phyloP scores from a whole-genome alignment of 768 basidiomycete genomes.

The Russula olivacea region DNA sequence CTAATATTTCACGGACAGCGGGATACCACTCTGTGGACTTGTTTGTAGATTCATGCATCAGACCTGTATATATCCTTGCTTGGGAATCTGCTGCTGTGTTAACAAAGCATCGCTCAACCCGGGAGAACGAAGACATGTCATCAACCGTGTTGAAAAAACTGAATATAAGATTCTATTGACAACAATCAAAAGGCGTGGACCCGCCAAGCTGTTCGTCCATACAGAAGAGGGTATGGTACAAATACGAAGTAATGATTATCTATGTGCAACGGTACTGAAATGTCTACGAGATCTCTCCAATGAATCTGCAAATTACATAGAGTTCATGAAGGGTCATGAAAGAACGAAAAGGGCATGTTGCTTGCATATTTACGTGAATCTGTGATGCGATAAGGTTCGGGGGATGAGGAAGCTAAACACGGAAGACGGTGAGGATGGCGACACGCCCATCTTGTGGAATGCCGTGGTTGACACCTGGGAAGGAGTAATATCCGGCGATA shows the following conservation, averaged over 20 bases:
- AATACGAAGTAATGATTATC: neutral
- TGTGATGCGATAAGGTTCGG: neutral
- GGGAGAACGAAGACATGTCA: neutral
- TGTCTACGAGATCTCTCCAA: neutral
- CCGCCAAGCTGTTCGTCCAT: neutral
- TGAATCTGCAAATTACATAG: neutral
- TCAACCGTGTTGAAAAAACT: neutral
- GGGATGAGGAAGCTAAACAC: conserved; percentile 31
- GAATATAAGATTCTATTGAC: neutral
- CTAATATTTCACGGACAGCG: neutral
- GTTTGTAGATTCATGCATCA: neutral
- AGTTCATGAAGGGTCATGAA: neutral
- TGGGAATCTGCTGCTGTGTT: neutral
- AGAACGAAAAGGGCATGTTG: neutral
- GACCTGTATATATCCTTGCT: neutral
- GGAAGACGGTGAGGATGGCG: conserved; percentile 66
- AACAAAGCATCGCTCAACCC: neutral
- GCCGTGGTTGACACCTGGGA: conserved; percentile 68
- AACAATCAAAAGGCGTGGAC: neutral
- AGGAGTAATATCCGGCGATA: neutral
- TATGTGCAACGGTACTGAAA: neutral
- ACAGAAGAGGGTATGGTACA: neutral
- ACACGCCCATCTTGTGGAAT: conserved; percentile 77
- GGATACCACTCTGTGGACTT: neutral
- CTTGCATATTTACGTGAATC: neutral